Conservation (phyloP, 148 eudicot species). For the Camellia sinensis region DNA sequence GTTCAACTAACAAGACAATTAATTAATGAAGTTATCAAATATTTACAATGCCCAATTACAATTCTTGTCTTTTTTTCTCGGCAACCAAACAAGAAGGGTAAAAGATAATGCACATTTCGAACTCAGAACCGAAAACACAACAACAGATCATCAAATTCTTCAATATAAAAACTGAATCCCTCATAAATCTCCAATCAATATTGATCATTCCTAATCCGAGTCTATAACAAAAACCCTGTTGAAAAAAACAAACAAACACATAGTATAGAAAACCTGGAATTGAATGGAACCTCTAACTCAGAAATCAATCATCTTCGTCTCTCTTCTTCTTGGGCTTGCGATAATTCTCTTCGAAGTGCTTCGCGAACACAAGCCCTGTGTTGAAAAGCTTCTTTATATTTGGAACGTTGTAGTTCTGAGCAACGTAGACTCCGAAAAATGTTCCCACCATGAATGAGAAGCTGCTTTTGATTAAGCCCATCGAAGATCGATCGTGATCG, state of each 20-base stretch:
- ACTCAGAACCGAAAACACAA: background rate
- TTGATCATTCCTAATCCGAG: background rate
- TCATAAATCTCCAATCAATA: background rate
- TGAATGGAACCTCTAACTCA: background rate
- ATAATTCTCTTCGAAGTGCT: constrained; percentile 48
- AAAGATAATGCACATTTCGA: background rate
- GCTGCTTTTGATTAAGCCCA: constrained; percentile 43
- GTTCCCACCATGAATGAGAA: constrained; percentile 46
- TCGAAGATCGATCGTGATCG: constrained; percentile 1
- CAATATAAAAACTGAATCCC: background rate
- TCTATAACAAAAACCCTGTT: background rate
- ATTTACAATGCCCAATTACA: background rate
- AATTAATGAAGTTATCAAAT: too few species aligned
- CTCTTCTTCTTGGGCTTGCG: constrained; percentile 44
- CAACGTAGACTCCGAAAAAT: constrained; percentile 45
- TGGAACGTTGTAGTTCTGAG: constrained; percentile 55
- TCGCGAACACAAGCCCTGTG: constrained; percentile 34
- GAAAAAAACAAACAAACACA: background rate
- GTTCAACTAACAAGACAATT: background rate
- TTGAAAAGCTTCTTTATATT: constrained; percentile 42
- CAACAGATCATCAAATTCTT: background rate
- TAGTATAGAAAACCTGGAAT: background rate
- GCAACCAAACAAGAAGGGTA: background rate
- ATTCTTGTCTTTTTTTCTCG: background rate
- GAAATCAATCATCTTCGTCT: constrained; percentile 29